phyloP scores from a whole-genome alignment of 768 basidiomycete species.

The Boletus patriciae region DNA sequence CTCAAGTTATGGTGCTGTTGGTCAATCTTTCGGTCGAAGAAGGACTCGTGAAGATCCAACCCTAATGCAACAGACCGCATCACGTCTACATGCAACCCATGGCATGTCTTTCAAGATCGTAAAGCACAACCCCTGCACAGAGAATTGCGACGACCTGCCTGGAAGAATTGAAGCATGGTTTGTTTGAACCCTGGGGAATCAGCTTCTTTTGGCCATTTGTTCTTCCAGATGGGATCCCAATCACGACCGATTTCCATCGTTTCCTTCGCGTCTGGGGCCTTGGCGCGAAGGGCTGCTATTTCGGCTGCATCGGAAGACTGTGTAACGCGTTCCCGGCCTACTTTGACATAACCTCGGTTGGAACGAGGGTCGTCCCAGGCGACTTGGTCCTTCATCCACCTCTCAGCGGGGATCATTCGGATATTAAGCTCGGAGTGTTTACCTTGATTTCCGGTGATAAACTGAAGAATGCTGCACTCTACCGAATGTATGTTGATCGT shows the following conservation, averaged over 20 bases:
- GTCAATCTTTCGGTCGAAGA: slow-evolving; percentile 74
- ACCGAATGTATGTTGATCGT: background rate
- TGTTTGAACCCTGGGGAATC: slow-evolving; percentile 66
- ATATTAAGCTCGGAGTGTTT: background rate
- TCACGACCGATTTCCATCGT: slow-evolving; percentile 89
- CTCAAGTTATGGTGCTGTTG: slow-evolving; percentile 81
- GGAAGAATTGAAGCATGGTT: slow-evolving; percentile 75
- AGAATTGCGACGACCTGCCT: slow-evolving; percentile 38
- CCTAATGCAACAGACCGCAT: slow-evolving; percentile 87
- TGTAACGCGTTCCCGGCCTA: slow-evolving; percentile 82
- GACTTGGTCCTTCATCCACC: slow-evolving; percentile 47
- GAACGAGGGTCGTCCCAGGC: slow-evolving; percentile 85
- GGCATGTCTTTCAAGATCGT: slow-evolving; percentile 54
- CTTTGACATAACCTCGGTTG: slow-evolving; percentile 79
- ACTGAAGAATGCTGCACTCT: slow-evolving; percentile 79
- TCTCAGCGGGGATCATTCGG: background rate
- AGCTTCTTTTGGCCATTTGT: slow-evolving; percentile 72
- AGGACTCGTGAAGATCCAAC: slow-evolving; percentile 66
- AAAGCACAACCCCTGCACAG: background rate
- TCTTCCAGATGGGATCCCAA: slow-evolving; percentile 75
- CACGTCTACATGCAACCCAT: slow-evolving; percentile 68
- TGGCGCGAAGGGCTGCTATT: slow-evolving; percentile 69
- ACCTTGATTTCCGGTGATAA: slow-evolving; percentile 66
- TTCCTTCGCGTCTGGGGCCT: slow-evolving; percentile 82
- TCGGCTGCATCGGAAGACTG: slow-evolving; percentile 68